A percentile compares a stretch with the other conserved stretches of the same genome.
Conservation (phyloP, 208 protist species). For the Acanthamoeba royreba region DNA sequence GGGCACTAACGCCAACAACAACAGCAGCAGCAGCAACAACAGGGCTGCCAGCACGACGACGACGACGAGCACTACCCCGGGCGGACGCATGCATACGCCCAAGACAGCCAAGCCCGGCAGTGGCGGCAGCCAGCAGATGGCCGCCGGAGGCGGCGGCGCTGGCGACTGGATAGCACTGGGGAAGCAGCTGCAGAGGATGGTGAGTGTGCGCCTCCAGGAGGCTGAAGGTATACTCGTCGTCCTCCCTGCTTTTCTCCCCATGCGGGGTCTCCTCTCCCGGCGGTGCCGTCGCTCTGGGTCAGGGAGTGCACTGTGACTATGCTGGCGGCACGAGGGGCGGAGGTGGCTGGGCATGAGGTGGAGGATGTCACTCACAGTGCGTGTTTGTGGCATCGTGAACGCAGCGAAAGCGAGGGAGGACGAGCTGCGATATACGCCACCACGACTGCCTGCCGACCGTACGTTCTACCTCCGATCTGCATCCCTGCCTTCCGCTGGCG, state of each 20-base stretch:
- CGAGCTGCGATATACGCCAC: background rate
- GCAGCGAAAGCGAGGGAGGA: background rate
- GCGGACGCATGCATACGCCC: no score
- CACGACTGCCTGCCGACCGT: background rate
- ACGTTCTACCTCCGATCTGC: background rate
- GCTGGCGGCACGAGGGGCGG: no score
- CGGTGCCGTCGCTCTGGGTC: no score
- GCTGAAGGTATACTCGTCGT: background rate
- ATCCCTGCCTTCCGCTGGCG: background rate
- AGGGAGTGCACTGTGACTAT: no score
- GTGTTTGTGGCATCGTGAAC: background rate
- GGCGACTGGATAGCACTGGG: background rate
- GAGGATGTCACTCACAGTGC: background rate
- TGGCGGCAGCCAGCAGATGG: no score
- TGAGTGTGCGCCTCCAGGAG: background rate
- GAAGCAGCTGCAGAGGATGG: background rate
- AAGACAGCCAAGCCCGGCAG: no score
- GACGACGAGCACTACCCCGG: no score
- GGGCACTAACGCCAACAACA: no score
- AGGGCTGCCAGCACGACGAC: no score
- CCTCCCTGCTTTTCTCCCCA: background rate
- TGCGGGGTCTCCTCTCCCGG: background rate
- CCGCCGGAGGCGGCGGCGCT: no score
- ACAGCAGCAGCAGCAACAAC: no score
- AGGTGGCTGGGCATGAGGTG: no score